Conservation (phyloP, 2,329 filamentous ascomycete genomes). For the Cordyceps cicadae region DNA sequence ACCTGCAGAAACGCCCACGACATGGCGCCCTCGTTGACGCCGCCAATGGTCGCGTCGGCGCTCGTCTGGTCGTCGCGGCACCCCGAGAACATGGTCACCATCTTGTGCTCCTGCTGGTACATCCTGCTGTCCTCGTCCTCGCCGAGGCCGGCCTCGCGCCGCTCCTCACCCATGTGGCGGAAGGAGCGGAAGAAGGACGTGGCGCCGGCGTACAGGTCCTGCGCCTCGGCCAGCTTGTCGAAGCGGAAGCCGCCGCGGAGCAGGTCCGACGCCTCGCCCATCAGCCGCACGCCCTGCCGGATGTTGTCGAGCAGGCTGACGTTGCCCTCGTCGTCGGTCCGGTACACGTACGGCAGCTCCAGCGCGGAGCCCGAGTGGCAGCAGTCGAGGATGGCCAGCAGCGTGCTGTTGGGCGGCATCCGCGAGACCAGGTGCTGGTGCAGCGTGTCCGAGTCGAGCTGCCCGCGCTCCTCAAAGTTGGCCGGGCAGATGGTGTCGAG, state of each 20-base stretch:
- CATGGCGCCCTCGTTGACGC: slow-evolving; percentile 10
- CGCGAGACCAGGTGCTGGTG: slow-evolving; percentile 55
- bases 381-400: slow-evolving; percentile 47
- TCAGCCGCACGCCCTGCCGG: slow-evolving; percentile 2
- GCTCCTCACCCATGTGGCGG: slow-evolving; percentile 11
- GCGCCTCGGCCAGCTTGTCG: slow-evolving; percentile 10
- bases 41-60: slow-evolving; percentile 7
- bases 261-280: slow-evolving; percentile 7
- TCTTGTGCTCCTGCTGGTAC: slow-evolving; percentile 11
- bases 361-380: slow-evolving; percentile 51
- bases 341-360: slow-evolving; percentile 50
- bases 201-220: slow-evolving; percentile 8
- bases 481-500: slow-evolving; percentile 51
- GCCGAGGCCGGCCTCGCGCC: background rate
- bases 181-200: slow-evolving; percentile 10
- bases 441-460: slow-evolving; percentile 52
- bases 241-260: slow-evolving; percentile 9
- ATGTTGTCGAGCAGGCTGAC: slow-evolving; percentile 10
- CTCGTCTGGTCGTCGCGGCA: slow-evolving; percentile 77
- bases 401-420: slow-evolving; percentile 59
- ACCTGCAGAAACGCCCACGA: slow-evolving; percentile 10
- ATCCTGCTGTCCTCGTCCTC: background rate
- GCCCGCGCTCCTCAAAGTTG: slow-evolving; percentile 44
- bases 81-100: slow-evolving; percentile 82
- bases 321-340: slow-evolving; percentile 9